Evolutionary conservation across 305 asterid species (phyloP).

Genomic region (Rubia tinctorum): DNA sequence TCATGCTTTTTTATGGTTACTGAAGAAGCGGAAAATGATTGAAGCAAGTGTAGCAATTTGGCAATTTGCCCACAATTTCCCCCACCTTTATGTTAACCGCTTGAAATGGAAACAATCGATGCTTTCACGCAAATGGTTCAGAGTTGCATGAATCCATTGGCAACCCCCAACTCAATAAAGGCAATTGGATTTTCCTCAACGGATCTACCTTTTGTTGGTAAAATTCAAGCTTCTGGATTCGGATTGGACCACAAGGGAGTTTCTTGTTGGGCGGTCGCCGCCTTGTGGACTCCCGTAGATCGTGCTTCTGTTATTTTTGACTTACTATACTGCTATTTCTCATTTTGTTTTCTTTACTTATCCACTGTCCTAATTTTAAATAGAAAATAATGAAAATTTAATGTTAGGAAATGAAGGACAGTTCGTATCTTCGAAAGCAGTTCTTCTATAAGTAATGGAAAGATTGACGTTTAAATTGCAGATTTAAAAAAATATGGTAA

Average conservation of each 20-base stretch:
- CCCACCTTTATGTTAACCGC: not conserved
- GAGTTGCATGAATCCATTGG: not conserved
- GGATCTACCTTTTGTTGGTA: not conserved
- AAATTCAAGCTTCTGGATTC: conserved; percentile 27
- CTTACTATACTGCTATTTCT: not conserved
- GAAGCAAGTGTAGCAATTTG: not conserved
- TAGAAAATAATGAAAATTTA: no score
- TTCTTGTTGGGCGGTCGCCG: conserved; percentile 41
- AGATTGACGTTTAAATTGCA: no score
- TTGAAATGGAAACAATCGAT: not conserved
- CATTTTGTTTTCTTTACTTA: not conserved
- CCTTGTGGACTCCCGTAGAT: conserved; percentile 18
- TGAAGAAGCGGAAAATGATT: not conserved
- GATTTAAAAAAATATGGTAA: no score
- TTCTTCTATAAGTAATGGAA: no score
- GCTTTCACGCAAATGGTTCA: no score
- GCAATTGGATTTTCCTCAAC: not conserved
- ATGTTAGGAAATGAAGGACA: no score
- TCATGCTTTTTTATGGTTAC: not conserved
- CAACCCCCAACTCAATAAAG: not conserved
- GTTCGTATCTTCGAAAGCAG: no score
- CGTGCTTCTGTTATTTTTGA: not conserved
- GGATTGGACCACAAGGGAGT: conserved; percentile 11
- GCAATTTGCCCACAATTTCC: not conserved
- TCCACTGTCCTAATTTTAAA: no score